Evolutionary conservation across 257 asterid genomes (phyloP), one percentile per base, ranked within the genome.

Genomic region (Gardenia jasminoides): DNA sequence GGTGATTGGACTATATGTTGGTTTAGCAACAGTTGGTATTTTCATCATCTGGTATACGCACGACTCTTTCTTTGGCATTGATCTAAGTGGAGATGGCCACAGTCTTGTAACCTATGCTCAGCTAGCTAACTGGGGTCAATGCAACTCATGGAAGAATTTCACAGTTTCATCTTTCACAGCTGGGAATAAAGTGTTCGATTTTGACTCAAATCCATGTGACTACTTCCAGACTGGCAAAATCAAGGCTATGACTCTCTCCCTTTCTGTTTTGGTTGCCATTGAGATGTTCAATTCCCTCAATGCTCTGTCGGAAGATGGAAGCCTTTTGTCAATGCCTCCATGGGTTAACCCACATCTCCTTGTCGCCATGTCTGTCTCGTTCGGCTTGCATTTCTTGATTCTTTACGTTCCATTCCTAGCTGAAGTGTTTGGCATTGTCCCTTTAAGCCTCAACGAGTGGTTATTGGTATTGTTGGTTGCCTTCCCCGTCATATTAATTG

Each of bases 311-410:
- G 99, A 96, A 79, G 99, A 96, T n/a, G 97, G 99, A 69, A 96
- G 99, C 78, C 93, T 96, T 24, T 0, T 91, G 22, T 46, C 97
- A 15, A 96, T 96, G 99, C 99, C 99, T 47, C 99, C 99, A 0
- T 96, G 99, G 99, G 97, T 92, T 83, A 96, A 96, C 90, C 99
- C 97, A 0, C 88, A 94, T 92, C 95, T 96, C 59, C 98, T 96
- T 76, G 65, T 96, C 87, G 99, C 99, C 10, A 93, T 96, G 98
- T 92, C 99, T 0, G 75, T 92, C 85, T 96, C 99, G 6, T 96
- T 96, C 20, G 99, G 97, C 56, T 56, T 96, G 87, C 99, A 96
- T 85, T 93, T 93, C 88, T 81, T 96, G 90, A 96, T 96, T 77
- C 90, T 96, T 52, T 96, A 96, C 16, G 98, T 96, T 72, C 99